Evolutionary conservation across 768 basidiomycete genomes (phyloP).

Genomic region (Filobasidium floriforme): DNA sequence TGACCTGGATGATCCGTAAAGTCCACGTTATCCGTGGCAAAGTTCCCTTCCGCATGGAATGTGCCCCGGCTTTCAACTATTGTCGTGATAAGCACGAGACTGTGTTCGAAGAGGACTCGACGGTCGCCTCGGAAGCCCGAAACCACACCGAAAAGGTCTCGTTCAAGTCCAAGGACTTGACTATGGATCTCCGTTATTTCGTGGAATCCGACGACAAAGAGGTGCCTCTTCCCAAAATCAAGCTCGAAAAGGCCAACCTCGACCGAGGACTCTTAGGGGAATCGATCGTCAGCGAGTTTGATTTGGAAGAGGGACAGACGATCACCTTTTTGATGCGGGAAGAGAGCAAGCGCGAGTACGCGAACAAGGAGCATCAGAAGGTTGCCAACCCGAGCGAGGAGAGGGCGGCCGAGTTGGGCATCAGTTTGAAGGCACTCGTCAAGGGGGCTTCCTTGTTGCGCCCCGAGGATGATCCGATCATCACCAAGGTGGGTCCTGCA

Average conservation of each 20-base stretch:
- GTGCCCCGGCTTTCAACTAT: slow-evolving; percentile 91
- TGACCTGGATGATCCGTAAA: slow-evolving; percentile 43
- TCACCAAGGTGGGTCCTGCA: slow-evolving; percentile 53
- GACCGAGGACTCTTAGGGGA: slow-evolving; percentile 66
- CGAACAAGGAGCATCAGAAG: slow-evolving; percentile 32
- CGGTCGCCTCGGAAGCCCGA: slow-evolving; percentile 27
- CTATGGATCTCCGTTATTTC: slow-evolving; percentile 67
- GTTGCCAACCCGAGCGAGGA: slow-evolving; percentile 46
- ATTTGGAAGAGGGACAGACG: slow-evolving; percentile 71
- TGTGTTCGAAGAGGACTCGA: slow-evolving; percentile 47
- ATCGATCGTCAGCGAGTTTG: slow-evolving; percentile 56
- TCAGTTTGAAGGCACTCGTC: slow-evolving; percentile 52
- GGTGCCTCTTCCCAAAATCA: slow-evolving; percentile 51
- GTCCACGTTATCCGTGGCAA: slow-evolving; percentile 69
- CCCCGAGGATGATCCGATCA: slow-evolving; percentile 60
- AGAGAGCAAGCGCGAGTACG: slow-evolving; percentile 49
- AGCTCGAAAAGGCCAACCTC: slow-evolving; percentile 57
- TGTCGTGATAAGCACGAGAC: slow-evolving; percentile 69
- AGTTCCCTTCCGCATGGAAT: slow-evolving; percentile 69
- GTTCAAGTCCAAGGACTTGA: slow-evolving; percentile 38
- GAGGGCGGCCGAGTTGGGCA: slow-evolving; percentile 49
- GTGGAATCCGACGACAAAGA: slow-evolving; percentile 55
- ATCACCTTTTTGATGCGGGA: slow-evolving; percentile 82
- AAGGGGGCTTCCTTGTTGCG: slow-evolving; percentile 50
- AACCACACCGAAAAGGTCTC: slow-evolving; percentile 50